Evolutionary conservation across 306 rosid genomes (phyloP), one percentile per base, ranked within the genome.

Genomic region (Glycine soja): DNA sequence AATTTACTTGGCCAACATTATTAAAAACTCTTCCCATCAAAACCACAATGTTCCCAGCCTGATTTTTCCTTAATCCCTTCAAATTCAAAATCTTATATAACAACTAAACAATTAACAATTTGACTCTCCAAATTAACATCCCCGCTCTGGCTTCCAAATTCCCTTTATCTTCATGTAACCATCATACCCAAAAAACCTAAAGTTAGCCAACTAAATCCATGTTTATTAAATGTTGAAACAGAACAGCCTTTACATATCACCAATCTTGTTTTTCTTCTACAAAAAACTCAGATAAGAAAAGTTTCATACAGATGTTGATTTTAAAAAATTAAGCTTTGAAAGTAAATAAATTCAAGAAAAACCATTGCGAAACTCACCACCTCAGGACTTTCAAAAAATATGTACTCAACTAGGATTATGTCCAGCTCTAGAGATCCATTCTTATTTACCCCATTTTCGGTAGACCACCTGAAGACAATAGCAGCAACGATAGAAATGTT

Each of bases 341-440:
- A 2, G 62, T 6, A 15, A 15, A 56, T 15, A 15, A 4, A 62
- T 12, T 63, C 19, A 34, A 34, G 47, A 64, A 36, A 36, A 7
- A 6, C 46, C 24, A 7, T 3, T 34, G 10, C 14, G 70, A 64
- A 64, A 64, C 70, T 38, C 38, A 64, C 70, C 70, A 64, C 70
- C 48, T 64, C 70, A 6, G 70, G 70, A 36, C 70, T 64, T 38
- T 64, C 70, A 64, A 93, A 93, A 89, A 88, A 96, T 46, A 96
- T 85, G 81, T 96, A 93, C 52, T 92, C 92, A 30, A 95, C 99
- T 59, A 96, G 87, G 94, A 96, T 90, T 74, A 85, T 85, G 86
- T 96, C 97, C 79, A 93, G 81, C 67, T 93, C 97, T 43, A 97
- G 92, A 85, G 98, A 87, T 75, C 97, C 99, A 90, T 32, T 50